Evolutionary conservation across 192 early-diverging fungal genomes (phyloP).

Genomic region (Pilaira anomala): DNA sequence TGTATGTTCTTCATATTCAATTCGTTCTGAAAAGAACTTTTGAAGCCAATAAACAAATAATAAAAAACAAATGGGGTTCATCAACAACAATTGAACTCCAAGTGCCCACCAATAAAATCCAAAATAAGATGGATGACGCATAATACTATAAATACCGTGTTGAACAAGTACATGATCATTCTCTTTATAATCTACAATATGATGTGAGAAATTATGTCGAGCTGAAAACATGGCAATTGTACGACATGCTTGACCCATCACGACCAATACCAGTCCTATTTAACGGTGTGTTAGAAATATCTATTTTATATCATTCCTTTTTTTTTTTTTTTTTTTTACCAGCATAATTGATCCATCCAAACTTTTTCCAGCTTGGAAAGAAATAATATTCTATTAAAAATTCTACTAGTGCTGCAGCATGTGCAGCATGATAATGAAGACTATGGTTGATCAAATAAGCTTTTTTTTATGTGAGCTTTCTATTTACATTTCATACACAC

Average conservation of each 20-base stretch:
- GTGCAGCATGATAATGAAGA: conserved; percentile 66
- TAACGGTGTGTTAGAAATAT: not conserved
- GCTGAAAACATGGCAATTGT: conserved; percentile 91
- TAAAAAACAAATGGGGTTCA: conserved; percentile 74
- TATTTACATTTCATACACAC: not conserved
- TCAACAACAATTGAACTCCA: conserved; percentile 71
- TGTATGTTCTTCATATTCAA: conserved; percentile 72
- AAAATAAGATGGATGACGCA: conserved; percentile 94
- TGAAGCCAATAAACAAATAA: conserved; percentile 63
- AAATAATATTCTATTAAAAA: conserved; percentile 64
- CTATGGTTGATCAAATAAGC: conserved; percentile 76
- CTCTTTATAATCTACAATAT: conserved; percentile 68
- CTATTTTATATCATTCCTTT: not conserved
- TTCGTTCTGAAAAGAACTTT: conserved; percentile 76
- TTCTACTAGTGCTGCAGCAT: conserved; percentile 62
- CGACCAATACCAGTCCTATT: conserved; percentile 56
- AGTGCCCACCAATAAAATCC: conserved; percentile 93
- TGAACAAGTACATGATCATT: conserved; percentile 77
- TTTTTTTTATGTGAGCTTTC: conserved; percentile 36
- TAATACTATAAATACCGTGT: conserved; percentile 60
- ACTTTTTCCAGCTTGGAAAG: conserved; percentile 55
- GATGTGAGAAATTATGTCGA: conserved; percentile 83
- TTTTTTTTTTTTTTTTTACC: too few relatives aligned
- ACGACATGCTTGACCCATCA: conserved; percentile 73
- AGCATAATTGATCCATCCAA: conserved; percentile 41